A percentile compares a stretch with the other conserved stretches of the same genome.
Evolutionary conservation across 2,329 filamentous ascomycete genomes (phyloP).

Genomic region (Myriangium duriaei): DNA sequence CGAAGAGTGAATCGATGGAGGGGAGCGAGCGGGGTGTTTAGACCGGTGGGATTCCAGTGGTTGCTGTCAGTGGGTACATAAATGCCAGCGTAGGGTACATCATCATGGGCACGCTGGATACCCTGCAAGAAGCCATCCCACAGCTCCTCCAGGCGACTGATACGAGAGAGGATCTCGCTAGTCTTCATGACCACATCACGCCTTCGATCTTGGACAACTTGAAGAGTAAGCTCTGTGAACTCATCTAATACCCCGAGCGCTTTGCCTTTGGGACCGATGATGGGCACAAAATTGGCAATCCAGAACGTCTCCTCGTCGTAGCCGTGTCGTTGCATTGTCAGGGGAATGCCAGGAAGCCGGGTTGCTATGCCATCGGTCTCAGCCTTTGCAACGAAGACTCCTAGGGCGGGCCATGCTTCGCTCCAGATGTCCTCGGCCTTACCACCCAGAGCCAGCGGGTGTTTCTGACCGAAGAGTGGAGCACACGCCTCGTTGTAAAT

Average conservation of each 20-base stretch:
- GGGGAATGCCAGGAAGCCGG: conserved; percentile 13
- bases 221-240: conserved; percentile 9
- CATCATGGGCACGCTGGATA: conserved; percentile 9
- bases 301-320: conserved; percentile 21
- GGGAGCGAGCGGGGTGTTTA: conserved; percentile 6
- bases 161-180: conserved; percentile 4
- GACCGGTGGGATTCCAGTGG: conserved; percentile 11
- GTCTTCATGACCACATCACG: conserved; percentile 8
- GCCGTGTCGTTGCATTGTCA: conserved; percentile 17
- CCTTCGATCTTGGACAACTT: conserved; percentile 10
- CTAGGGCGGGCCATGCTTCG: conserved; percentile 10
- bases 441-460: conserved; percentile 14
- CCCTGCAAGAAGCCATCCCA: conserved; percentile 10
- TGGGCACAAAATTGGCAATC: conserved; percentile 18
- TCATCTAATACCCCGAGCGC: conserved; percentile 10
- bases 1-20: conserved; percentile 14
- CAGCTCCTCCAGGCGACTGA: conserved; percentile 9
- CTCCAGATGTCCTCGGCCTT: conserved; percentile 12
- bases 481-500: conserved; percentile 26
- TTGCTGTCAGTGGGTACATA: conserved; percentile 11
- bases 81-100: conserved; percentile 11
- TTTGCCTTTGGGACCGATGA: conserved; percentile 14
- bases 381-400: conserved; percentile 12
- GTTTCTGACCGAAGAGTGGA: conserved; percentile 20
- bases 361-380: conserved; percentile 15